Conservation (phyloP, 208 protist species). For the Naegleria lovaniensis region DNA sequence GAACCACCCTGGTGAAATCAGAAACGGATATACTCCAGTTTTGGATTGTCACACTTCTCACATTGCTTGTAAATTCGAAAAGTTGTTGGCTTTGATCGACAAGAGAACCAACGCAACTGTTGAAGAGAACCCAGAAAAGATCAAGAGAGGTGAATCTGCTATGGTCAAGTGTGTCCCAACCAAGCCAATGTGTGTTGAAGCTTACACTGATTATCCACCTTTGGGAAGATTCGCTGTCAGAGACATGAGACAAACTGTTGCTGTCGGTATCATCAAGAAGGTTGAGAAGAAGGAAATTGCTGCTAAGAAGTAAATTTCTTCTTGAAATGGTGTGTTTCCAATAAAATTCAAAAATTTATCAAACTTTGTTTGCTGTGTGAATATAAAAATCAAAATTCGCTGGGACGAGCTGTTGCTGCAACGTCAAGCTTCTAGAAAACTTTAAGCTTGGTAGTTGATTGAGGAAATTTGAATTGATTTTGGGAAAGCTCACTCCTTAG, state of each 20-base stretch:
- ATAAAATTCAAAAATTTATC: not conserved
- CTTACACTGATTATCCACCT: slow-evolving; percentile 81
- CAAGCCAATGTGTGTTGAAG: slow-evolving; percentile 87
- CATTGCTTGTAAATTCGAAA: slow-evolving; percentile 80
- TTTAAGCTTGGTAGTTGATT: too few species aligned
- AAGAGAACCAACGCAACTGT: slow-evolving; percentile 75
- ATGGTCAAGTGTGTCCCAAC: slow-evolving; percentile 71
- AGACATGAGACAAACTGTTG: slow-evolving; percentile 88
- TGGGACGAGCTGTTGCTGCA: too few species aligned
- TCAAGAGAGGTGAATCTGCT: slow-evolving; percentile 84
- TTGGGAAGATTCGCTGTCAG: slow-evolving; percentile 89
- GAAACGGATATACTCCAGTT: slow-evolving; percentile 72
- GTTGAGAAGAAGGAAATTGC: slow-evolving; percentile 42
- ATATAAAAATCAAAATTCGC: too few species aligned
- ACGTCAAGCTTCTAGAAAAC: too few species aligned
- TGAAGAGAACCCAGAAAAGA: slow-evolving; percentile 67
- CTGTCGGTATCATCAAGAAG: slow-evolving; percentile 89
- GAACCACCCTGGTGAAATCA: slow-evolving; percentile 82
- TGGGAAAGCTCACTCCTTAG: too few species aligned
- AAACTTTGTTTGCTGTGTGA: too few species aligned
- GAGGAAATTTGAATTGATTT: too few species aligned
- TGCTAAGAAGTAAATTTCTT: slow-evolving; percentile 16
- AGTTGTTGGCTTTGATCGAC: slow-evolving; percentile 81
- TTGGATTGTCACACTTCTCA: slow-evolving; percentile 86
- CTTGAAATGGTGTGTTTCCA: not conserved